phyloP scores from a whole-genome alignment of 805 yeast species.

The Starmera amethionina region DNA sequence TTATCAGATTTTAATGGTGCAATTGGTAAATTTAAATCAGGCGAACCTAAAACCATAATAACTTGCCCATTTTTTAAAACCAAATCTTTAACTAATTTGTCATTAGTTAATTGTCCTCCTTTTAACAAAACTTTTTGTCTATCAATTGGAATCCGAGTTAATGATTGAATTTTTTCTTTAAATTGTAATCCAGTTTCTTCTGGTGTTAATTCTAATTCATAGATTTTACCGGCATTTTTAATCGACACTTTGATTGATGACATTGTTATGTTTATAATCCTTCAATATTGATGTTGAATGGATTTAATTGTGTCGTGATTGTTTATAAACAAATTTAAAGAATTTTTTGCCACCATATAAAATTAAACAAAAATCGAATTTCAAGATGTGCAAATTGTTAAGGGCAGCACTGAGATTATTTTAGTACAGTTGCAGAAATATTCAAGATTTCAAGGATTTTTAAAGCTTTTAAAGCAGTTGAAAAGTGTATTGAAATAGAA shows the following conservation, averaged over 20 bases:
- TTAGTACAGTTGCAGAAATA: too few relatives aligned
- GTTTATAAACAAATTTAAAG: background rate
- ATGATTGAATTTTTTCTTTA: conserved; percentile 58
- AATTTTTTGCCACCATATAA: background rate
- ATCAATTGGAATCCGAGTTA: conserved; percentile 76
- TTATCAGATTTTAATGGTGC: conserved; percentile 41
- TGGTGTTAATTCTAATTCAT: conserved; percentile 31
- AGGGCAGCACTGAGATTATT: too few relatives aligned
- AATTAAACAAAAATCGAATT: too few relatives aligned
- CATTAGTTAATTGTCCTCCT: conserved; percentile 81
- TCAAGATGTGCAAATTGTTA: too few relatives aligned
- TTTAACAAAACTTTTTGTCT: conserved; percentile 87
- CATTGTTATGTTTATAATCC: conserved; percentile 1
- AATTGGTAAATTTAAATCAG: conserved; percentile 51
- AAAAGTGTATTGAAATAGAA: too few relatives aligned
- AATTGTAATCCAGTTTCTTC: conserved; percentile 37
- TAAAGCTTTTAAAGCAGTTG: too few relatives aligned
- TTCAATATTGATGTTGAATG: background rate
- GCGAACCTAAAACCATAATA: conserved; percentile 88
- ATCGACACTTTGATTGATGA: conserved; percentile 25
- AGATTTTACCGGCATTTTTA: conserved; percentile 61
- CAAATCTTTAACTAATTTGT: conserved; percentile 32
- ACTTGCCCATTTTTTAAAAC: conserved; percentile 55
- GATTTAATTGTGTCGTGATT: conserved; percentile 2
- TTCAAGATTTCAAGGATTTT: too few relatives aligned